Conservation (phyloP, 164 flowering plant genomes). For the Tetracentron sinense region DNA sequence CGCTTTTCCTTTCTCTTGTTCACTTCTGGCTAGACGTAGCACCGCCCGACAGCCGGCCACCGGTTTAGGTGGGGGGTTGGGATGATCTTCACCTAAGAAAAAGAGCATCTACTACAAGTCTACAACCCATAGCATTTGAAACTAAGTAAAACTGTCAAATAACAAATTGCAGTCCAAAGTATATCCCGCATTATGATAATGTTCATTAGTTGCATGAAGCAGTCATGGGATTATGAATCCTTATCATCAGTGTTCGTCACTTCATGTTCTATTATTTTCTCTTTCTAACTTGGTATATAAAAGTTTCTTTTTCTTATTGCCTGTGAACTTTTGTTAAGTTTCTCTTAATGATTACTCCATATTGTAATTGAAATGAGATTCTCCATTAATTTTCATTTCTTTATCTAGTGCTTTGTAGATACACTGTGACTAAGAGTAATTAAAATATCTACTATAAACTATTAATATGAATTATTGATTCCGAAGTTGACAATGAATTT, state of each 20-base stretch:
- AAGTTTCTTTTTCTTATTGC: neutral
- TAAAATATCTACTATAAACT: neutral
- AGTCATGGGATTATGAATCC: neutral
- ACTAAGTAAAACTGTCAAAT: no score
- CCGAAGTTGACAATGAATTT: constrained; percentile 19
- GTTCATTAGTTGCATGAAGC: neutral
- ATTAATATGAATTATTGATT: constrained; percentile 6
- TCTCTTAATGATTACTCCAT: neutral
- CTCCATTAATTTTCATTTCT: no score
- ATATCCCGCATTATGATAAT: neutral
- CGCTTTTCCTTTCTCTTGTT: no score
- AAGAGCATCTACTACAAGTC: no score
- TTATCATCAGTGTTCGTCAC: no score
- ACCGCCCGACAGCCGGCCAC: no score
- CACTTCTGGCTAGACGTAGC: no score
- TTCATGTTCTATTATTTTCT: no score
- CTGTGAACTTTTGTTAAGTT: neutral
- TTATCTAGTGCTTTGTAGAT: neutral
- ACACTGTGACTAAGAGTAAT: neutral
- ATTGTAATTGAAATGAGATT: neutral
- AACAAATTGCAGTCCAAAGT: neutral
- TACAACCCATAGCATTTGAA: no score
- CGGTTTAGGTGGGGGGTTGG: no score
- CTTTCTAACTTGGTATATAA: neutral
- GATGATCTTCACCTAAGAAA: no score